Base-by-base conservation (phyloP, 805 yeast species). In the Starmerella floricola region DNA sequence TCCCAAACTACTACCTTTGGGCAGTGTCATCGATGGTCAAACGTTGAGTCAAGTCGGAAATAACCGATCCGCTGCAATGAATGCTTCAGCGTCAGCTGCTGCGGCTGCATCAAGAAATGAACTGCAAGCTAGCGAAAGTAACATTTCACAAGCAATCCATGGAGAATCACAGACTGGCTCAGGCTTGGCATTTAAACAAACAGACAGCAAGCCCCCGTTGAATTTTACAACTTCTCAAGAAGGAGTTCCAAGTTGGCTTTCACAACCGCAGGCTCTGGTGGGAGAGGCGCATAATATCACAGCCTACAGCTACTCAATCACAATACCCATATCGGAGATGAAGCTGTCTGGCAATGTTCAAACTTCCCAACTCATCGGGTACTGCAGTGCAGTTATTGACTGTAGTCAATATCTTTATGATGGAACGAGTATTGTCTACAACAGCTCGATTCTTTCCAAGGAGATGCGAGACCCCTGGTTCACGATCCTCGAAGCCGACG, bases 311-410 rank as follows among this genome's bases (percentile, higher is more conserved):
- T 40, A 33, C 35, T 42, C 52, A 1, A 16, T 41, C 13, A 42
- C 45, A 1, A 15, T 33, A 5, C 52, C 52, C 2, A 27, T 48
- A 8, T 18, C 35, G 10, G 19, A 32, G 13, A 20, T 33, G 11
- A 17, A 34, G 2, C 31, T 48, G 13, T 12, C 17, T 3, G 43
- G 38, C 15, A 26, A 34, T 11, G 40, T 41, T 0, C 49, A 43
- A 19, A 39, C 38, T 1, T 34, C 47, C 23, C 35, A 35, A 12
- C 30, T 44, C 4, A 31, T 51, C 2, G 55, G 53, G 13, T 51
- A 47, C 38, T 47, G 48, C 23, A 47, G 52, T 2, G 46, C 45
- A 2, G 47, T 49, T 1, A n/a, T 44, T 11, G 50, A 46, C 18
- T 40, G 45, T 17, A 42, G 47, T 34, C 23, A 35, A 15, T 42